These are phyloP conservation scores for Penicillium sp. DNA, from an alignment of 2,329 filamentous ascomycete genomes.

Conservation along the genomic window DNA sequence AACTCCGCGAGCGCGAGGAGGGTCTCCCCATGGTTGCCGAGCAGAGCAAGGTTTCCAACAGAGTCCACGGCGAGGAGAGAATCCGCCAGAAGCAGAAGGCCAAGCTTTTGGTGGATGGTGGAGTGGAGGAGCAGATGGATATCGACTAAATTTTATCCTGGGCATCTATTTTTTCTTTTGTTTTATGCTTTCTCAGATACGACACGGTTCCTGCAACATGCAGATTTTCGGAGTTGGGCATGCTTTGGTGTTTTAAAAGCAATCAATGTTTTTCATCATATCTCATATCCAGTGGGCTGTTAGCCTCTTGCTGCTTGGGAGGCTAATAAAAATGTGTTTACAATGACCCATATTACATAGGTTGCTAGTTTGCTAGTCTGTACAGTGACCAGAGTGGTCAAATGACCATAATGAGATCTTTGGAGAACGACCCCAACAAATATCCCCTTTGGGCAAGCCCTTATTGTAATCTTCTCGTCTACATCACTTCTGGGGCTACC, in stretches of 20 bases:
- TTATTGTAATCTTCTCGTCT: not conserved
- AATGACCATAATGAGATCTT: conserved; percentile 10
- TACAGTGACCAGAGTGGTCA: conserved; percentile 8
- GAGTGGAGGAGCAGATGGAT: conserved; percentile 48
- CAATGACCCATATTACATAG: conserved; percentile 11
- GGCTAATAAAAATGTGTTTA: conserved; percentile 10
- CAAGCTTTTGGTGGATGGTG: conserved; percentile 45
- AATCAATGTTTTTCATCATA: conserved; percentile 21
- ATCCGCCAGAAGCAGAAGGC: conserved; percentile 45
- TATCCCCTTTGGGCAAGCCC: not conserved
- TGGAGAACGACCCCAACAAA: conserved; percentile 6
- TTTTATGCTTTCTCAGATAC: conserved; percentile 24
- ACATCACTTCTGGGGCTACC: no score
- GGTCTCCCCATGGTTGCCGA: conserved; percentile 35
- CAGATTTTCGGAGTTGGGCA: conserved; percentile 25
- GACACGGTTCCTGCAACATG: conserved; percentile 24
- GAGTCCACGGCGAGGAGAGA: conserved; percentile 43
- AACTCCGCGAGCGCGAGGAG: conserved; percentile 58
- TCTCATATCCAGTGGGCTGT: conserved; percentile 13
- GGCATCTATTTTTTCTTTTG: conserved; percentile 18
- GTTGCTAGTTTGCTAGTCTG: conserved; percentile 11
- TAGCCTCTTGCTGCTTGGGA: conserved; percentile 5
- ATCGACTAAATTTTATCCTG: conserved; percentile 38
- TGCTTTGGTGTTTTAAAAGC: conserved; percentile 29
- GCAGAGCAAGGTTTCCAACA: conserved; percentile 35